A percentile compares a stretch with the other conserved stretches of the same genome.
Evolutionary conservation across 176 grass and related monocot species (phyloP).

Genomic region (Echinochloa phyllopogon): DNA sequence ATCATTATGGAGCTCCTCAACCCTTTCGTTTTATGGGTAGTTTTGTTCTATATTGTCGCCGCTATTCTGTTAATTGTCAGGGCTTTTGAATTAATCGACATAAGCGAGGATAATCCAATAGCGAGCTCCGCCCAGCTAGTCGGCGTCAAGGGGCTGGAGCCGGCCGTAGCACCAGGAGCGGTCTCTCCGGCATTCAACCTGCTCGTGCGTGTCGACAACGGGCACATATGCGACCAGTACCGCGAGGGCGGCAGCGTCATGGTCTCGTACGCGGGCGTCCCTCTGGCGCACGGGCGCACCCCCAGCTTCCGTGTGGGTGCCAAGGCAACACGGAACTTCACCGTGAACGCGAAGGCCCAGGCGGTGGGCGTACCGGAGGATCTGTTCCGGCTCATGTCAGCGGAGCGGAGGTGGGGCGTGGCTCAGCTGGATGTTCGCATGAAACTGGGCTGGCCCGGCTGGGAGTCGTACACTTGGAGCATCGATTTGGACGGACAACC

Average conservation of each 20-base stretch:
- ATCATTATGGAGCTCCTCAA: no score
- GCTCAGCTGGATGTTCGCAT: neutral
- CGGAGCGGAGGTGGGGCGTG: conserved; percentile 21
- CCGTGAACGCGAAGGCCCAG: neutral
- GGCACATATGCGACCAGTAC: neutral
- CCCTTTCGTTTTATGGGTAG: no score
- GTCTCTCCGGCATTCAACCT: conserved; percentile 36
- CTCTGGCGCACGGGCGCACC: neutral
- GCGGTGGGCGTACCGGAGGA: conserved; percentile 22
- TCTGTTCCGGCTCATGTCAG: conserved; percentile 7
- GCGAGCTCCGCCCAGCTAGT: conserved; percentile 17
- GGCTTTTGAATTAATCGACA: no score
- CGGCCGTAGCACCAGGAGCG: neutral
- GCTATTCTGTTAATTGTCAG: no score
- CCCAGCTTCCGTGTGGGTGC: neutral
- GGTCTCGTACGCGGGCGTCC: conserved; percentile 8
- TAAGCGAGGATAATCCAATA: no score
- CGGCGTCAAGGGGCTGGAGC: conserved; percentile 24
- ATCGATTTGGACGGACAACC: neutral
- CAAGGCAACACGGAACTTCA: neutral
- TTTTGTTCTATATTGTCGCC: no score
- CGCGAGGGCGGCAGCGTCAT: conserved; percentile 17
- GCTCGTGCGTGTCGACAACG: conserved; percentile 26
- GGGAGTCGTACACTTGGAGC: neutral
- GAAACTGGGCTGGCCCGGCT: neutral